These are phyloP conservation scores for Somion occarium DNA, from an alignment of 1,284 basidiomycete genomes.

Conservation along the genomic window DNA sequence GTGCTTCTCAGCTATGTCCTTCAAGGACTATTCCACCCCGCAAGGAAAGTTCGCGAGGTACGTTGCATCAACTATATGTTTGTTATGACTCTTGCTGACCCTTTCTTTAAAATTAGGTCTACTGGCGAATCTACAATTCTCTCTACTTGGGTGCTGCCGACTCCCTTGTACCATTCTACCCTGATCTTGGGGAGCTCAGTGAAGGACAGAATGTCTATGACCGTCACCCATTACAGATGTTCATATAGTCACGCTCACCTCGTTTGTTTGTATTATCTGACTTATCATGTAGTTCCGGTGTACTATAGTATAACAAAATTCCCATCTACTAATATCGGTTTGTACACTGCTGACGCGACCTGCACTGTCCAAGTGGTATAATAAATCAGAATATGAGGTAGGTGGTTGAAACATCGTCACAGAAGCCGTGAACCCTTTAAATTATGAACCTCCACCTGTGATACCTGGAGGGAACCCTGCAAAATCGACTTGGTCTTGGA, in stretches of 20 bases:
- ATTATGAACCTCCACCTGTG: constrained; percentile 32
- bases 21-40: constrained; percentile 95
- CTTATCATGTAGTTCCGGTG: constrained; percentile 3
- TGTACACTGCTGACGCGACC: background rate
- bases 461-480: constrained; percentile 81
- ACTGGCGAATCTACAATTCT: constrained; percentile 92
- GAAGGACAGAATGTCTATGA: constrained; percentile 89
- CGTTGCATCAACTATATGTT: constrained; percentile 12
- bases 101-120: constrained; percentile 39
- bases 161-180: constrained; percentile 93
- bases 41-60: constrained; percentile 93
- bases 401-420: background rate
- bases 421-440: background rate
- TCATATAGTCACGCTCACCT: constrained; percentile 44
- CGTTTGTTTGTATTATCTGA: background rate
- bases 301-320: constrained; percentile 7
- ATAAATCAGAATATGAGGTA: background rate
- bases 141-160: constrained; percentile 87
- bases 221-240: constrained; percentile 79
- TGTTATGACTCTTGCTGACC: background rate
- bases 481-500: constrained; percentile 96
- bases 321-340: background rate
- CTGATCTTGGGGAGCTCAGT: constrained; percentile 81
- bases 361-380: background rate
- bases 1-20: constrained; percentile 86